A percentile compares a stretch with the other conserved stretches of the same genome.
Evolutionary conservation across 2,329 filamentous ascomycete species (phyloP).

Genomic region (Ophiostoma perfectum): DNA sequence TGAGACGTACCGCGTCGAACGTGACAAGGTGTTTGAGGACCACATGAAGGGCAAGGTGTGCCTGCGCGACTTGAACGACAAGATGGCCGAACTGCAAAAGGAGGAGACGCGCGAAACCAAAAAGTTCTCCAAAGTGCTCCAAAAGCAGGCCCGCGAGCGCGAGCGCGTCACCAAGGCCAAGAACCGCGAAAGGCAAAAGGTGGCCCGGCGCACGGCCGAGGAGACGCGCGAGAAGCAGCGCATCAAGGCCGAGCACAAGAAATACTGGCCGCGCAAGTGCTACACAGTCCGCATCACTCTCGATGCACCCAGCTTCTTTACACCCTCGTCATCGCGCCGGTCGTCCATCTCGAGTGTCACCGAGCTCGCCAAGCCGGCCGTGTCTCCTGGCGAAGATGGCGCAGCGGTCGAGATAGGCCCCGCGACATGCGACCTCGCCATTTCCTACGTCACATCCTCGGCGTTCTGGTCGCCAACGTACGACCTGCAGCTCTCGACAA

Average conservation of each 20-base stretch:
- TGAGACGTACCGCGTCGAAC: slow-evolving; percentile 40
- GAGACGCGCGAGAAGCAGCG: slow-evolving; percentile 41
- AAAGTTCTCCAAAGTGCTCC: neutral
- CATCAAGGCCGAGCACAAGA: slow-evolving; percentile 40
- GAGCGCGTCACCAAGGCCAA: slow-evolving; percentile 19
- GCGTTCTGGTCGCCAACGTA: slow-evolving; percentile 59
- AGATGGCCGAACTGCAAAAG: slow-evolving; percentile 33
- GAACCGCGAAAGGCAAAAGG: slow-evolving; percentile 32
- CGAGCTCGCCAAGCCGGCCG: slow-evolving; percentile 47
- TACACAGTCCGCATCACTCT: slow-evolving; percentile 49
- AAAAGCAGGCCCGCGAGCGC: neutral
- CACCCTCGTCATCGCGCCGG: slow-evolving; percentile 45
- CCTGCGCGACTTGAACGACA: slow-evolving; percentile 33
- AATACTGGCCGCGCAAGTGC: slow-evolving; percentile 47
- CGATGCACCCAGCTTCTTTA: slow-evolving; percentile 39
- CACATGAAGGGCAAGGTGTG: slow-evolving; percentile 34
- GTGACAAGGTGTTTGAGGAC: slow-evolving; percentile 40
- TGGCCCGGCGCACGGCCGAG: slow-evolving; percentile 28
- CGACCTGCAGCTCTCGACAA: slow-evolving; percentile 56
- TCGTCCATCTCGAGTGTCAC: slow-evolving; percentile 48
- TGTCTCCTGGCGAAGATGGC: slow-evolving; percentile 42
- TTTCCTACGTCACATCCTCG: slow-evolving; percentile 55
- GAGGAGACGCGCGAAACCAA: slow-evolving; percentile 33
- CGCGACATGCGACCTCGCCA: slow-evolving; percentile 42
- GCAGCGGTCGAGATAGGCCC: slow-evolving; percentile 24